Evolutionary conservation across 495 filamentous ascomycete genomes (phyloP).

Genomic region (Penicillium pancosmium): DNA sequence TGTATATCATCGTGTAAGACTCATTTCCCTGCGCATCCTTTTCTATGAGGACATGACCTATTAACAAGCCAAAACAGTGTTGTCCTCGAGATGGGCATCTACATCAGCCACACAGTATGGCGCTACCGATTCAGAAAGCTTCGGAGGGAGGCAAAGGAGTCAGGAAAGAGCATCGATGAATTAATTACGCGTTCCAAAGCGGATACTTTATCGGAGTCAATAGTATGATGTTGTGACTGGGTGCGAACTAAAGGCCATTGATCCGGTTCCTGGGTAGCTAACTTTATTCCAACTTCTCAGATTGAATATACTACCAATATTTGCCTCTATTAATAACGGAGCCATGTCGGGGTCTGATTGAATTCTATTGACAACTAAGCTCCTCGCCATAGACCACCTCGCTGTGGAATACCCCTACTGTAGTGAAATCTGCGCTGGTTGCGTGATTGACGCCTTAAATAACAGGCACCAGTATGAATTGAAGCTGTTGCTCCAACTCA

Average conservation of each 20-base stretch:
- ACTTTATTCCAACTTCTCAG: no score
- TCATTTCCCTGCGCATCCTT: no score
- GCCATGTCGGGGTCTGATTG: no score
- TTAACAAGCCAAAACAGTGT: not conserved
- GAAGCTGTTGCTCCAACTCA: no score
- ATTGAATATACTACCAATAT: no score
- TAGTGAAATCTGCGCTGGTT: not conserved
- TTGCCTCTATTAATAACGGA: no score
- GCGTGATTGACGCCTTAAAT: not conserved
- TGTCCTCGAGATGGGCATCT: not conserved
- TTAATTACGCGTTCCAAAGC: not conserved
- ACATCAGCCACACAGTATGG: constrained; percentile 1
- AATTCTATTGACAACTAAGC: no score
- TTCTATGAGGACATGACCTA: no score
- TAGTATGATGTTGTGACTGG: not conserved
- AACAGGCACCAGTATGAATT: not conserved
- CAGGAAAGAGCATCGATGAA: not conserved
- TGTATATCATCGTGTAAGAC: not conserved
- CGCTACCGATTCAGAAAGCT: not conserved
- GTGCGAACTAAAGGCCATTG: not conserved
- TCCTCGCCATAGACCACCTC: no score
- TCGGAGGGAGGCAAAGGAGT: not conserved
- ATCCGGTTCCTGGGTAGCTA: no score
- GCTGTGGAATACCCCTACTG: not conserved
- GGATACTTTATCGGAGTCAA: not conserved